Evolutionary conservation across 2,329 filamentous ascomycete species (phyloP).

Genomic region (Pseudocercospora ulei): DNA sequence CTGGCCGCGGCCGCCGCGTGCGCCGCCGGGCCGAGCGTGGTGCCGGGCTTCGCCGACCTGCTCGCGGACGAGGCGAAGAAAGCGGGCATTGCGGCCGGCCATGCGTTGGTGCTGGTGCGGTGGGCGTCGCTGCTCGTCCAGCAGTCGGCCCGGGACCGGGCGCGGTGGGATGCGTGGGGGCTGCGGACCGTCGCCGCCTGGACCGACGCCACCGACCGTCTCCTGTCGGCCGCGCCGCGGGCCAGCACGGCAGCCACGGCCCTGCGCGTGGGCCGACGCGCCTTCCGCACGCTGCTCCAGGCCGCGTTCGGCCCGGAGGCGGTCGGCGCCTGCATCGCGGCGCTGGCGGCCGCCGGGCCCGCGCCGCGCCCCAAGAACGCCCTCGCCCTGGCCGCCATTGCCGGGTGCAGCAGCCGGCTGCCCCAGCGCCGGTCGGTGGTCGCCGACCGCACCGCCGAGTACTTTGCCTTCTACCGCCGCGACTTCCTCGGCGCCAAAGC

Average conservation of each 20-base stretch:
- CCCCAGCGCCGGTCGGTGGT: conserved; percentile 53
- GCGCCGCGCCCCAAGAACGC: conserved; percentile 60
- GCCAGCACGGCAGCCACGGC: conserved; percentile 61
- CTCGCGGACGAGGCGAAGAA: conserved; percentile 67
- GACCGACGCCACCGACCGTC: conserved; percentile 68
- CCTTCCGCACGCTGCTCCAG: conserved; percentile 63
- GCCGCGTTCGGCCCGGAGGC: conserved; percentile 51
- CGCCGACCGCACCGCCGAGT: conserved; percentile 56
- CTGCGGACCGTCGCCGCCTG: conserved; percentile 57
- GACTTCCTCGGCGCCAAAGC: conserved; percentile 74
- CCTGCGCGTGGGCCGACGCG: conserved; percentile 66
- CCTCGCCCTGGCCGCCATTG: conserved; percentile 71
- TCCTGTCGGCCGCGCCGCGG: conserved; percentile 56
- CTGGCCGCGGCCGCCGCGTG: conserved; percentile 57
- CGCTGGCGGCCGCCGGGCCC: conserved; percentile 58
- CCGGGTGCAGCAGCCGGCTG: conserved; percentile 72
- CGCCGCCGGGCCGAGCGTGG: conserved; percentile 47
- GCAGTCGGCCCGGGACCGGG: conserved; percentile 51
- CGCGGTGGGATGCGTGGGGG: conserved; percentile 56
- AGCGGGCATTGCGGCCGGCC: conserved; percentile 63
- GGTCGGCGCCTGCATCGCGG: conserved; percentile 53
- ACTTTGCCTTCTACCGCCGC: conserved; percentile 73
- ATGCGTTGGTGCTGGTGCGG: conserved; percentile 79
- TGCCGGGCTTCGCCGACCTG: conserved; percentile 56
- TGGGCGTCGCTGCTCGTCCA: conserved; percentile 79